phyloP scores from a whole-genome alignment of 1,139 yeast genomes.

The Arxiozyma slooffiae region DNA sequence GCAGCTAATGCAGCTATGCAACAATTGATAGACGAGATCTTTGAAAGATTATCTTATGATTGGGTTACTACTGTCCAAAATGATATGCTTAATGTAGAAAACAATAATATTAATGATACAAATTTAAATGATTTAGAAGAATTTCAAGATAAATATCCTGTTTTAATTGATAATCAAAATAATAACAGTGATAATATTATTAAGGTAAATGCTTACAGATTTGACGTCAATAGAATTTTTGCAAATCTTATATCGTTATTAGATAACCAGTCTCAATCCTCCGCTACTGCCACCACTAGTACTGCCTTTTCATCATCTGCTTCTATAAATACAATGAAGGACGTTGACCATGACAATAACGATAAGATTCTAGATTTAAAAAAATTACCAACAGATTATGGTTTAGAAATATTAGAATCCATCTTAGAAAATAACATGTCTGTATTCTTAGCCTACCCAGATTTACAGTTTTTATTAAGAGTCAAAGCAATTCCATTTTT shows the following conservation, averaged over 20 bases:
- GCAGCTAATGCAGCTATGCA: conserved; percentile 91
- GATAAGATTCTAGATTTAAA: conserved; percentile 42
- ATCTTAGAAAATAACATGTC: conserved; percentile 42
- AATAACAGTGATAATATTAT: conserved; percentile 33
- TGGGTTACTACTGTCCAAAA: conserved; percentile 18
- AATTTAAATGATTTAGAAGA: conserved; percentile 14
- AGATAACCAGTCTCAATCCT: conserved; percentile 29
- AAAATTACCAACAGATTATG: conserved; percentile 55
- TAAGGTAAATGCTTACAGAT: conserved; percentile 43
- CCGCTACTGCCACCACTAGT: neutral
- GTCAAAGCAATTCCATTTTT: conserved; percentile 65
- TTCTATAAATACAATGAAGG: neutral
- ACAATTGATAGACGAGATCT: conserved; percentile 67
- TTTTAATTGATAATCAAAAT: conserved; percentile 32
- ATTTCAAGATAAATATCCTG: conserved; percentile 26
- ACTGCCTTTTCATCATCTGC: neutral
- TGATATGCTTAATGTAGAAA: neutral
- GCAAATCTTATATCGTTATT: conserved; percentile 61
- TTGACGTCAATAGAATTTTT: conserved; percentile 62
- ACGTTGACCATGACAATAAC: neutral
- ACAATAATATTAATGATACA: no score
- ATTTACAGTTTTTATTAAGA: conserved; percentile 55
- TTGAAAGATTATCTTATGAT: conserved; percentile 42
- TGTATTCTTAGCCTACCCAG: conserved; percentile 50
- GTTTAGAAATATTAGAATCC: conserved; percentile 73